Percentiles rank a stretch among this genome's conserved stretches.
Conservation (phyloP, 2,329 filamentous ascomycete genomes). For the Gnomoniopsis smithogilvyi region DNA sequence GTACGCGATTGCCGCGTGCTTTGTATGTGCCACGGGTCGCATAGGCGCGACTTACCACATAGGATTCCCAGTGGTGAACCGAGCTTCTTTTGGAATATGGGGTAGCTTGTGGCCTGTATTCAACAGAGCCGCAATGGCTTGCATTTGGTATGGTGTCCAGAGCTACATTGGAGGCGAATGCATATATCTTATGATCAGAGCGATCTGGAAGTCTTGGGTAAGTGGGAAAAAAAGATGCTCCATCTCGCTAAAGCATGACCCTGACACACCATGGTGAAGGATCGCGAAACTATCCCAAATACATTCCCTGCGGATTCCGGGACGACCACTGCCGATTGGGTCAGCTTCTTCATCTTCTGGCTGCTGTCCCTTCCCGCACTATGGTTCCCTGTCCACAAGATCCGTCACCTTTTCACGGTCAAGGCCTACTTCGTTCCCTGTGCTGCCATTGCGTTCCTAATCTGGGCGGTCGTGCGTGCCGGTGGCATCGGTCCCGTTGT, state of each 20-base stretch:
- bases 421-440: conserved; percentile 82
- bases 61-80: conserved; percentile 76
- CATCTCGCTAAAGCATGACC: not conserved
- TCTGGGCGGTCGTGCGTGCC: conserved; percentile 80
- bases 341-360: conserved; percentile 88
- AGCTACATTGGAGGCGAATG: conserved; percentile 82
- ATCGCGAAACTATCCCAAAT: conserved; percentile 60
- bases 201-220: conserved; percentile 73
- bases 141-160: conserved; percentile 86
- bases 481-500: conserved; percentile 83
- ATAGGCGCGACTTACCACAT: conserved; percentile 88
- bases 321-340: conserved; percentile 71
- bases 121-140: conserved; percentile 82
- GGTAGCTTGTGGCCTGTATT: conserved; percentile 86
- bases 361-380: conserved; percentile 74
- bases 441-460: conserved; percentile 82
- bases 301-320: conserved; percentile 62
- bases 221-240: conserved; percentile 20
- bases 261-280: conserved; percentile 27
- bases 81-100: conserved; percentile 85
- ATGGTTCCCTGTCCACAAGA: conserved; percentile 85
- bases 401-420: conserved; percentile 86
- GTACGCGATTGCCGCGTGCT: conserved; percentile 72
- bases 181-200: conserved; percentile 82
- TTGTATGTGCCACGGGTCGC: conserved; percentile 74